A percentile compares a stretch with the other conserved stretches of the same genome.
phyloP scores from a whole-genome alignment of 1,284 basidiomycete species.

The Trichosporon sp. region DNA sequence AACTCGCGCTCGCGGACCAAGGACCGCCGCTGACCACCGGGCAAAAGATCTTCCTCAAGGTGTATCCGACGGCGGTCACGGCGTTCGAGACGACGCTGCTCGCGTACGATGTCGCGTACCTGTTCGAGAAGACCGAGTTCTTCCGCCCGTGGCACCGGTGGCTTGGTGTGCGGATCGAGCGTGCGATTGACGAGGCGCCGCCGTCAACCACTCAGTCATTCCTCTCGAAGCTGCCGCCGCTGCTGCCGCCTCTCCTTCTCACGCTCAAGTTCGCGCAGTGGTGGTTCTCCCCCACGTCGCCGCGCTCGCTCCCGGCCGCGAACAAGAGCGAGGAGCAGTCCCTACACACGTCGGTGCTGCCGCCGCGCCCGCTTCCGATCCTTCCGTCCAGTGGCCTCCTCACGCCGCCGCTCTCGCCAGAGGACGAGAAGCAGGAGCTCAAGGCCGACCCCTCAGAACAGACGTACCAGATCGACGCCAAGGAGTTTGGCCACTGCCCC shows the following conservation, averaged over 20 bases:
- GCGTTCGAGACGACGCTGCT: constrained; percentile 76
- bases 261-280: constrained; percentile 97
- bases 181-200: constrained; percentile 28
- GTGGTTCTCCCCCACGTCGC: constrained; percentile 97
- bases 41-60: constrained; percentile 56
- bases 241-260: constrained; percentile 86
- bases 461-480: constrained; percentile 28
- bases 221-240: constrained; percentile 30
- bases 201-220: not conserved
- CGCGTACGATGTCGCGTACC: constrained; percentile 78
- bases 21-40: constrained; percentile 28
- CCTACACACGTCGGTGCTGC: constrained; percentile 64
- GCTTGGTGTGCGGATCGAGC: constrained; percentile 64
- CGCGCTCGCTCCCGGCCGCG: constrained; percentile 66
- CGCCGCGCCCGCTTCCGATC: constrained; percentile 61
- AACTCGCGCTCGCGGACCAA: constrained; percentile 14
- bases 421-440: constrained; percentile 62
- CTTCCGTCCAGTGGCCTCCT: constrained; percentile 38
- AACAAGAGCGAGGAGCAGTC: constrained; percentile 55
- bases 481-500: constrained; percentile 74
- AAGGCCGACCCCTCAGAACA: constrained; percentile 27
- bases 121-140: constrained; percentile 80
- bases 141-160: constrained; percentile 88
- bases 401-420: constrained; percentile 25
- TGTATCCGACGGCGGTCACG: constrained; percentile 79